Evolutionary conservation across 257 asterid species (phyloP), one percentile per base, ranked within the genome.

Genomic region (Salvia splendens): DNA sequence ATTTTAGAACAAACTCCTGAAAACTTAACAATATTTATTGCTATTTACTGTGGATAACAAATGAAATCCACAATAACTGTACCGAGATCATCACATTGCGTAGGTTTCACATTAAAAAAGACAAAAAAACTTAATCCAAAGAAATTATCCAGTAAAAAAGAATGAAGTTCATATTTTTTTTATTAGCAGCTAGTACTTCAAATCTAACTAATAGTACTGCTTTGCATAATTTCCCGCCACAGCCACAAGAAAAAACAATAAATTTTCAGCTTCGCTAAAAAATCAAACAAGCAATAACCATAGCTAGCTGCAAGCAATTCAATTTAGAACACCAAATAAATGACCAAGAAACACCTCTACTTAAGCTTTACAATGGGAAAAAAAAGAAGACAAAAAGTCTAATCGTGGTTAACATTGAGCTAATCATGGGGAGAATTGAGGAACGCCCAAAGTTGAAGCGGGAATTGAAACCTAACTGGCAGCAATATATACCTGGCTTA

Each of bases 401-500:
- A 24, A 24, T 24, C 2, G 30, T 24, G 30, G 30, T 24, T 24
- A 24, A 24, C 30, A 1, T 24, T 24, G 30, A 24, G 7, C 9
- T 16, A 33, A 60, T 10, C 8, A 60, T 40, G 50, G 43, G 32
- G n/a, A 16, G 16, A 9, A 1, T 8, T 24, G 30, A 24, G 30
- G 30, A 24, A 24, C 30, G 30, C 30, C 30, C 10, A 46, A 61
- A 61, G 60, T 45, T 30, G 30, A 72, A 67, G 40, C 56, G 57
- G 42, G 48, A 63, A 67, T n/a, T 15, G 3, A 58, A 75, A 61
- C 64, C 50, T 6, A 68, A 47, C 4, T 7, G 9, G 42, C 12
- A 38, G 64, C 62, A 53, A 38, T 12, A 42, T 8, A 65, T 54
- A 91, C 98, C 98, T 85, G 87, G 62, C 78, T 75, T 92, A 42